Percentiles rank a stretch among this genome's conserved stretches.
These are phyloP conservation scores for Teunomyces cretensis DNA, from an alignment of 805 yeast species.

Conservation along the genomic window DNA sequence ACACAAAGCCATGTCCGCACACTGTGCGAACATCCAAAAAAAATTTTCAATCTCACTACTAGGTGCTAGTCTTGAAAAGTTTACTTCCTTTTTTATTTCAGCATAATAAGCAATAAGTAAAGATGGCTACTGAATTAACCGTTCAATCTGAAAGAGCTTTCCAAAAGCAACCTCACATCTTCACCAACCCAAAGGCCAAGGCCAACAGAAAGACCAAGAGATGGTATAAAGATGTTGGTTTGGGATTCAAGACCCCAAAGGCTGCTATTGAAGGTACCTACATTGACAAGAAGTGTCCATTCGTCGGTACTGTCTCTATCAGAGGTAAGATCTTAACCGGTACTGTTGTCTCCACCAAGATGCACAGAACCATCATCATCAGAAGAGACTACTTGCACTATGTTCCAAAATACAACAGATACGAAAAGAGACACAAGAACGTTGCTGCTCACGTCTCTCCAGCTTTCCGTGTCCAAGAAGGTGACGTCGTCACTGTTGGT, in stretches of 20 bases:
- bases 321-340: conserved; percentile 99
- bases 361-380: conserved; percentile 99
- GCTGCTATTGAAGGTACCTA: conserved; percentile 97
- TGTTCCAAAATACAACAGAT: conserved; percentile 99
- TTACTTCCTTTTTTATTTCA: conserved; percentile 8
- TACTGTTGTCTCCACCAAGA: conserved; percentile 99
- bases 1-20: neutral
- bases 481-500: conserved; percentile 99
- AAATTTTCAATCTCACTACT: conserved; percentile 10
- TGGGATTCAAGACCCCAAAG: conserved; percentile 99
- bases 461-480: conserved; percentile 99
- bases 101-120: conserved; percentile 21
- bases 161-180: conserved; percentile 99
- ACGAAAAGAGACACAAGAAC: conserved; percentile 99
- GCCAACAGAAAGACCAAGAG: conserved; percentile 98
- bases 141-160: conserved; percentile 99
- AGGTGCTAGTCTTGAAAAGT: conserved; percentile 4
- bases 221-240: conserved; percentile 99
- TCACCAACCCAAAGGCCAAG: conserved; percentile 99
- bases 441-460: conserved; percentile 99
- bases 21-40: conserved; percentile 5
- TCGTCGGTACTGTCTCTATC: conserved; percentile 94
- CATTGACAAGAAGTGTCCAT: conserved; percentile 99
- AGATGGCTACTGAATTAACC: conserved; percentile 99
- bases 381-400: conserved; percentile 99